Conservation (phyloP, 2,329 filamentous ascomycete genomes). For the Rhexocercosporidium sp. region DNA sequence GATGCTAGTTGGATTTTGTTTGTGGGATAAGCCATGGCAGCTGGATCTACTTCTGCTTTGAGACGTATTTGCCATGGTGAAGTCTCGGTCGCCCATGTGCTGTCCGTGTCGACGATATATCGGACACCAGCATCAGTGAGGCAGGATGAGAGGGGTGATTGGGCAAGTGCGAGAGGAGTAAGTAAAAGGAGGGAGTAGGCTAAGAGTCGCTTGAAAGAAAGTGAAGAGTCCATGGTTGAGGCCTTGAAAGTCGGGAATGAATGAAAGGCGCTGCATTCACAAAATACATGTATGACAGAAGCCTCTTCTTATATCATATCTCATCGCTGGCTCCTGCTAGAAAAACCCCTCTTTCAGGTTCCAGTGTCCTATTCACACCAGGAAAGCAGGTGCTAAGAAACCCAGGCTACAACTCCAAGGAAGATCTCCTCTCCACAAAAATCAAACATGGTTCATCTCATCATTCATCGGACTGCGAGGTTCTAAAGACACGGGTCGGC, state of each 20-base stretch:
- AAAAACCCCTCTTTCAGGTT: not conserved
- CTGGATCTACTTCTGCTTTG: constrained; percentile 14
- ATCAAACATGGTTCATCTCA: not conserved
- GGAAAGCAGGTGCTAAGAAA: not conserved
- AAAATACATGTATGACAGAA: not conserved
- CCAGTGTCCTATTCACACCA: not conserved
- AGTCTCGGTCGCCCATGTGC: constrained; percentile 15
- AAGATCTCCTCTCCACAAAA: not conserved
- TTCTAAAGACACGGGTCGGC: no score
- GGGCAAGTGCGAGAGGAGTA: not conserved
- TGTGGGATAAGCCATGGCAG: constrained; percentile 17
- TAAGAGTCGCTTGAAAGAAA: constrained; percentile 11
- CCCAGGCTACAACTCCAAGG: not conserved
- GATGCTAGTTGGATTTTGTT: constrained; percentile 16
- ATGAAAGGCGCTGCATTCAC: not conserved
- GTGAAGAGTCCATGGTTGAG: constrained; percentile 8
- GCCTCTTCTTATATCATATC: not conserved
- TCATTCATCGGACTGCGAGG: no score
- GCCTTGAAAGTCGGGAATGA: not conserved
- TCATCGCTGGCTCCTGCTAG: no score
- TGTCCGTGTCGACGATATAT: constrained; percentile 4
- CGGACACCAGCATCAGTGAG: constrained; percentile 18
- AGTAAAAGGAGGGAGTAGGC: constrained; percentile 13
- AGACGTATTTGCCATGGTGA: constrained; percentile 25
- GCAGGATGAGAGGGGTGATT: constrained; percentile 12